Conservation (phyloP, 257 asterid genomes). For the Salvia miltiorrhiza region DNA sequence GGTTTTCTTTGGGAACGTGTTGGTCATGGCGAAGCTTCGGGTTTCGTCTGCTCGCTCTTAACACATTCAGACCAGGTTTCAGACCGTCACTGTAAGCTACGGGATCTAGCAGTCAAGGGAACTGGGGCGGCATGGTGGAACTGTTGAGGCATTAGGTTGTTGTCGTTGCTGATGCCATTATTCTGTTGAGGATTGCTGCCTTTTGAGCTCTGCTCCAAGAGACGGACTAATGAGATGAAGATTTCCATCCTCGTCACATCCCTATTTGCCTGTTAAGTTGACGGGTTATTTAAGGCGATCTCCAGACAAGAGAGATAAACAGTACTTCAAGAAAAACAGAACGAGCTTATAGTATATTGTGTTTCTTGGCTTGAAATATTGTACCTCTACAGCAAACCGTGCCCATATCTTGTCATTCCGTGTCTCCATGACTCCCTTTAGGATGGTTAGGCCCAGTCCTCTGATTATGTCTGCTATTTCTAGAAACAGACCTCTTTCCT, state of each 20-base stretch:
- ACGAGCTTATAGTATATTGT: too few relatives aligned
- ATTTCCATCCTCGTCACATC: constrained; percentile 92
- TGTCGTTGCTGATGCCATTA: constrained; percentile 38
- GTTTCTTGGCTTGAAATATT: background rate
- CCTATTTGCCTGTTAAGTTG: constrained; percentile 67
- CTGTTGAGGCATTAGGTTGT: constrained; percentile 38
- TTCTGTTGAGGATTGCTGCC: constrained; percentile 27
- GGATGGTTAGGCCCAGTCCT: constrained; percentile 83
- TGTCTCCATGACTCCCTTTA: constrained; percentile 90
- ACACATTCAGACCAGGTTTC: constrained; percentile 37
- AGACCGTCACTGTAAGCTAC: constrained; percentile 24
- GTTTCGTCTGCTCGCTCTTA: constrained; percentile 50
- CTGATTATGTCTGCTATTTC: constrained; percentile 92
- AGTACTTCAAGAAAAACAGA: background rate
- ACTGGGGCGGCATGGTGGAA: constrained; percentile 43
- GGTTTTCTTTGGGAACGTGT: constrained; percentile 27
- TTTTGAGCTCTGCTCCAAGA: constrained; percentile 68
- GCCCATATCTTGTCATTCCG: constrained; percentile 85
- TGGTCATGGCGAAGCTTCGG: constrained; percentile 50
- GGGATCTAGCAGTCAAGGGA: constrained; percentile 50
- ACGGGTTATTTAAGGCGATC: background rate
- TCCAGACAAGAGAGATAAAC: too few relatives aligned
- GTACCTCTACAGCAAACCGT: constrained; percentile 85
- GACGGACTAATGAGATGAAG: constrained; percentile 72
- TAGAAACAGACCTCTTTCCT: constrained; percentile 77